Conservation (phyloP, 352 stramenopile genomes). For the Phytophthora melonis region DNA sequence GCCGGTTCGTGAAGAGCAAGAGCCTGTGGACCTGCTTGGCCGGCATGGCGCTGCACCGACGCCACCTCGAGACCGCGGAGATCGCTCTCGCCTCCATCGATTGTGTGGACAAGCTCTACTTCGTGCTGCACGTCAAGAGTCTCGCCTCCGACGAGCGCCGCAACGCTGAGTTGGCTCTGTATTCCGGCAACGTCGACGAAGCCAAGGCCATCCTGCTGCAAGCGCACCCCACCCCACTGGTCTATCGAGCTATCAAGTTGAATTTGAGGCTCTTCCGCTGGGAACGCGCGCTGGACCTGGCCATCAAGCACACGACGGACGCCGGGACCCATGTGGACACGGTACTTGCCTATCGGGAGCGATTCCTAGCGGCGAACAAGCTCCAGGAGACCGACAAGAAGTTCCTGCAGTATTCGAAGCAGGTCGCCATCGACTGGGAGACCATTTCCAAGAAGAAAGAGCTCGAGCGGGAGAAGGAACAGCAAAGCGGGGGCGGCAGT, state of each 20-base stretch:
- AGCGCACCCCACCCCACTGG: conserved; percentile 83
- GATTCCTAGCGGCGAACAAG: conserved; percentile 88
- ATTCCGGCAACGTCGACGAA: conserved; percentile 87
- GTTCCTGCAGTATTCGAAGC: conserved; percentile 88
- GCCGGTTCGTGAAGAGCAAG: conserved; percentile 92
- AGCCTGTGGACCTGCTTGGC: conserved; percentile 92
- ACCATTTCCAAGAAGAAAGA: conserved; percentile 50
- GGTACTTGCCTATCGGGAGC: conserved; percentile 89
- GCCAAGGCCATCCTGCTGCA: conserved; percentile 94
- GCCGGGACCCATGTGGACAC: conserved; percentile 91
- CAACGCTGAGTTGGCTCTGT: conserved; percentile 91
- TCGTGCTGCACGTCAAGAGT: conserved; percentile 91
- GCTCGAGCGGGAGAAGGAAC: conserved; percentile 44
- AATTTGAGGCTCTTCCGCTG: conserved; percentile 93
- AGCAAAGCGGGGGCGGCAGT: conserved; percentile 48
- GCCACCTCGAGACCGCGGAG: conserved; percentile 93
- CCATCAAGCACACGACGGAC: conserved; percentile 90
- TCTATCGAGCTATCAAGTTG: conserved; percentile 95
- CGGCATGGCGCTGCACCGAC: conserved; percentile 89
- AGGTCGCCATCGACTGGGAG: conserved; percentile 91
- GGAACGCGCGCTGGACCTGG: conserved; percentile 89
- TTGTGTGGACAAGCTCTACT: conserved; percentile 95
- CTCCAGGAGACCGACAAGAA: conserved; percentile 90
- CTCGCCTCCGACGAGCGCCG: conserved; percentile 84
- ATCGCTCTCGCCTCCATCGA: conserved; percentile 92